Base-by-base conservation (phyloP, 2,329 filamentous ascomycete genomes). In the Phaeosphaeriaceae sp. region DNA sequence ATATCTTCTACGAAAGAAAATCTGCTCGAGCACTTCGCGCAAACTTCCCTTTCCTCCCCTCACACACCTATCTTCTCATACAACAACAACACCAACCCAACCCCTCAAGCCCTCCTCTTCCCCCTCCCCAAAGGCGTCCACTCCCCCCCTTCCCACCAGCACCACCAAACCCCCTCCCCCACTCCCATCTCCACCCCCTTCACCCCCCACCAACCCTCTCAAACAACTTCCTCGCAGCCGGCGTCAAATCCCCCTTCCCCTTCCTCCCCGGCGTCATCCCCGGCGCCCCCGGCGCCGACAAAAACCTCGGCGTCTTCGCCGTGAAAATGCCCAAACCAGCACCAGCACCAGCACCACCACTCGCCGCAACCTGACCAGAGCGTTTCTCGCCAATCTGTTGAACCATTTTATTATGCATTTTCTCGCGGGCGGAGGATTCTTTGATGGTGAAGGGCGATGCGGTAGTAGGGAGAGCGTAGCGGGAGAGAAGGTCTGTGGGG, bases 401-500 rank as follows among this genome's bases (percentile, higher is more conserved):
- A 87, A 83, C 69, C 92, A 68, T 92, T 2, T 82, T 87, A 63
- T 85, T 85, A 11, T 89, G 92, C 21, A 97, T 76, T 29, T 85
- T 86, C 75, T 97, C 94, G 30, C 93, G 81, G 54, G 83, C 85
- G 44, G 89, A 85, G 44, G 87, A 85, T 46, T 90, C 86, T 56
- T 86, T 82, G 38, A 97, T 83, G 49, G 85, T 86, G 73, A 97
- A 97, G 88, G 61, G 60, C 7, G 56, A 54, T 1, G 58, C 54
- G 0, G 23, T 33, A 7, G 40, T 50, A 8, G 55, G 62, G 23
- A 64, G 58, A n/a, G 80, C 77, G 23, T 75, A 72, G 33, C 75
- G 74, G n/a, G 82, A 71, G 1, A 79, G 63, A 1, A 79, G 57
- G 33, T 73, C 70, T 29, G 66, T 69, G 3, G 72, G 72, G 8